Base-by-base conservation (phyloP, 2,329 filamentous ascomycete genomes). In the Plenodomus tracheiphilus region DNA sequence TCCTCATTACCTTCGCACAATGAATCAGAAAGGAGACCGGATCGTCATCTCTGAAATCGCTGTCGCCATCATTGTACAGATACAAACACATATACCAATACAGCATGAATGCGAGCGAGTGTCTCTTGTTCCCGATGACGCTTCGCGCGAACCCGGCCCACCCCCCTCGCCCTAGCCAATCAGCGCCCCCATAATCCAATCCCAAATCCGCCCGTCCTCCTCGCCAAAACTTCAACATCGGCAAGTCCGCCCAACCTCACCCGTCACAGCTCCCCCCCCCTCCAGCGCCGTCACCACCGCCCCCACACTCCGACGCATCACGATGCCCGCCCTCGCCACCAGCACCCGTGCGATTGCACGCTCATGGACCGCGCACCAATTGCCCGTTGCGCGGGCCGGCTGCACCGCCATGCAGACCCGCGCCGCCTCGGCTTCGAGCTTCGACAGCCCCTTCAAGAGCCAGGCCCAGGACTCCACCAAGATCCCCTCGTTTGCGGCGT, bases 401-500 rank as follows among this genome's bases (percentile, higher is more conserved):
- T 66, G 72, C 65, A 72, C 75, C 61, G 66, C 74, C 59, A 61
- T 73, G 62, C 75, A 78, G 65, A 71, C 72, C 65, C 75, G 75
- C 60, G 69, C 64, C 66, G 62, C 68, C 56, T 72, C 72, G 60
- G 69, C 76, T 53, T 73, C 75, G 56, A 72, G 71, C 57, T 79
- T 78, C 74, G 73, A 75, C 61, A 77, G 72, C 63, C 85, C 85
- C 54, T 87, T 87, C 77, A 76, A 77, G 69, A 74, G 71, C 61
- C 28, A 32, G 28, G 56, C 70, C 58, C 70, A 73, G 50, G 73
- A 74, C 53, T 70, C 75, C 56, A 85, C 81, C 75, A 85, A 88
- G 76, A 88, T 97, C 71, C 94, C 94, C 64, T 86, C 89, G 79
- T 97, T 96, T 77, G 84, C 84, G 75, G 87, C 91, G 74, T 99